phyloP scores from a whole-genome alignment of 1,284 basidiomycete species.

The Mrakiaceae sp. region DNA sequence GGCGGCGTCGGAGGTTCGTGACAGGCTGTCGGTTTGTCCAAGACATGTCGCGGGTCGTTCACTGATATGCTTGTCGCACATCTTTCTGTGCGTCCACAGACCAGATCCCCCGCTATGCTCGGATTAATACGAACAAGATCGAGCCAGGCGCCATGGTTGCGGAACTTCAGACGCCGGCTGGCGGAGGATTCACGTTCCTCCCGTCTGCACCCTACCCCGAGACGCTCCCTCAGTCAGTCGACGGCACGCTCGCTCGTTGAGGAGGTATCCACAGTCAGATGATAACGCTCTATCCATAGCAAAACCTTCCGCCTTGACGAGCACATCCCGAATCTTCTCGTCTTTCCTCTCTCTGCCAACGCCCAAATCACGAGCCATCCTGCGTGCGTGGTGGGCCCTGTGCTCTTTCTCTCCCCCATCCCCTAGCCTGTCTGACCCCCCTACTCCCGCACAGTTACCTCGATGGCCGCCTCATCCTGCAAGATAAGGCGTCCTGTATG shows the following conservation, averaged over 20 bases:
- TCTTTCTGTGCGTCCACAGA: constrained; percentile 34
- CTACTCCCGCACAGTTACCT: constrained; percentile 45
- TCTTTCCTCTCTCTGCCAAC: constrained; percentile 51
- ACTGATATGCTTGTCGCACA: no score
- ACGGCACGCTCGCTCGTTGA: background rate
- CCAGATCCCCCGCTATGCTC: constrained; percentile 67
- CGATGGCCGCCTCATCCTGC: constrained; percentile 67
- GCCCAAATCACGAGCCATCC: no score
- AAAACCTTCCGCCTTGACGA: constrained; percentile 57
- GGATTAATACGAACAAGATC: constrained; percentile 60
- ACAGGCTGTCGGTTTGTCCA: background rate
- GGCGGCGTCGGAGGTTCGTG: constrained; percentile 23
- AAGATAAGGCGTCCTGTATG: constrained; percentile 97
- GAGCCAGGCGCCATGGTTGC: no score
- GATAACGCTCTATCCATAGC: constrained; percentile 28
- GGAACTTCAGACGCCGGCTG: constrained; percentile 3
- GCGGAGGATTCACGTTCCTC: constrained; percentile 14
- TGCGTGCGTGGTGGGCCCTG: no score
- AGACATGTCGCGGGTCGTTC: no score
- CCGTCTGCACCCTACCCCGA: constrained; percentile 4
- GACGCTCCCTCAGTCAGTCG: constrained; percentile 20
- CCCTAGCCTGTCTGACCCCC: constrained; percentile 34
- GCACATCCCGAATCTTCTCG: constrained; percentile 68
- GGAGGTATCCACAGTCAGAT: background rate
- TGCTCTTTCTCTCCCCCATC: constrained; percentile 18